Evolutionary conservation across 163 green algal genomes (phyloP).

Genomic region (Picocystis sp.): DNA sequence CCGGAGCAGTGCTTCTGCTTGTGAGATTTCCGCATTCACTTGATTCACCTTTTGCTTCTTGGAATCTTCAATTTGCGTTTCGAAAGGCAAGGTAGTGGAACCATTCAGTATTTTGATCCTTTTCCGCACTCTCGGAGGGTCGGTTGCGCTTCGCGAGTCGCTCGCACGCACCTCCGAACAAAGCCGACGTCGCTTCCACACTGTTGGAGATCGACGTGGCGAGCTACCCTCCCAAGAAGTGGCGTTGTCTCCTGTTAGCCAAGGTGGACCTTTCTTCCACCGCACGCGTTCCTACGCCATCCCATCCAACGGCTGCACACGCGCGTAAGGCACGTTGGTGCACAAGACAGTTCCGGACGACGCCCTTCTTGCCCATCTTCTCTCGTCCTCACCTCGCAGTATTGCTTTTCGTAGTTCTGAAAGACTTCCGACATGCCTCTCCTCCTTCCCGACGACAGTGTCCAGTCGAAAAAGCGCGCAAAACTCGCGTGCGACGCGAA

Average conservation of each 20-base stretch:
- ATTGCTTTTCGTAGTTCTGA: slow-evolving; percentile 7
- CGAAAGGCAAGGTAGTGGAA: background rate
- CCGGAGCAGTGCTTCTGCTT: slow-evolving; percentile 19
- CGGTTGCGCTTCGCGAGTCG: background rate
- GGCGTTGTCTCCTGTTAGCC: background rate
- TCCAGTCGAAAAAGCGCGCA: too few species aligned
- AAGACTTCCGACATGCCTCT: slow-evolving; percentile 7
- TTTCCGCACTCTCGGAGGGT: background rate
- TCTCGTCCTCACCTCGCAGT: slow-evolving; percentile 2
- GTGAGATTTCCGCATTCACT: slow-evolving; percentile 13
- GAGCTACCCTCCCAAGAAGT: too few species aligned
- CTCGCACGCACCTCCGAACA: background rate
- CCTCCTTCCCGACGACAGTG: background rate
- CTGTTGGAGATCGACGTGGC: too few species aligned
- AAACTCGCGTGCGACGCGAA: too few species aligned
- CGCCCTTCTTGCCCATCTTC: background rate
- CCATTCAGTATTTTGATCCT: too few species aligned
- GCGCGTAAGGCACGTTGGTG: background rate
- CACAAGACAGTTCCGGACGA: background rate
- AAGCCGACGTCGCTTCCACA: background rate
- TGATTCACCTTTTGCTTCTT: slow-evolving; percentile 17
- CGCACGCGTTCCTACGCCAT: background rate
- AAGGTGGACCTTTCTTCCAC: background rate
- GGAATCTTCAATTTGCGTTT: slow-evolving; percentile 6
- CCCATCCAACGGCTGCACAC: background rate